Evolutionary conservation across 495 filamentous ascomycete genomes (phyloP).

Genomic region (Penicillium lagena): DNA sequence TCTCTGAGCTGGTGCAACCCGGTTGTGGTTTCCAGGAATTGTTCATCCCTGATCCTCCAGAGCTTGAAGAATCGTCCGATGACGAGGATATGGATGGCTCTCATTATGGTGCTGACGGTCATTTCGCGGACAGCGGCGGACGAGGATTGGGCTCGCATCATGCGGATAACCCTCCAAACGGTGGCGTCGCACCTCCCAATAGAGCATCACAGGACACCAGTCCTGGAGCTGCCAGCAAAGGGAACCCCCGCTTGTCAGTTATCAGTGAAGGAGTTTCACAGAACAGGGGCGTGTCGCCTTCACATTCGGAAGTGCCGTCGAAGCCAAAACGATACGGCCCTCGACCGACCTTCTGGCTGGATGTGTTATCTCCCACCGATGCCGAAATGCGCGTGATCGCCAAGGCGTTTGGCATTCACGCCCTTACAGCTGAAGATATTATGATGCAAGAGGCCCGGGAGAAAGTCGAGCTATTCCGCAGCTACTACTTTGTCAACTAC

Average conservation of each 20-base stretch:
- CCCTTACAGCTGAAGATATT: constrained; percentile 92
- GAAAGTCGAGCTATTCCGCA: constrained; percentile 93
- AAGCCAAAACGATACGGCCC: constrained; percentile 73
- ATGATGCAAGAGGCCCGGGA: constrained; percentile 94
- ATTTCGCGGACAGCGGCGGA: neutral
- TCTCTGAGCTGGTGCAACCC: constrained; percentile 83
- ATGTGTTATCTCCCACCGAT: constrained; percentile 84
- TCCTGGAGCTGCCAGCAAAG: constrained; percentile 1
- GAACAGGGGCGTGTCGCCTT: constrained; percentile 16
- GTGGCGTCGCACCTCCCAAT: neutral
- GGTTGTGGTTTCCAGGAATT: constrained; percentile 78
- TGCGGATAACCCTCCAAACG: neutral
- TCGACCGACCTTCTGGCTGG: constrained; percentile 92
- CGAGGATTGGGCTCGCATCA: neutral
- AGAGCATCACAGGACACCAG: neutral
- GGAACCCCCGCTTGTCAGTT: constrained; percentile 20
- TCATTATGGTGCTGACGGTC: constrained; percentile 3
- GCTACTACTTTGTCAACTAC: constrained; percentile 98
- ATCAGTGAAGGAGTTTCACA: constrained; percentile 30
- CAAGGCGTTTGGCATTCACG: constrained; percentile 91
- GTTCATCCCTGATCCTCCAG: constrained; percentile 69
- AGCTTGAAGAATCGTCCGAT: constrained; percentile 57
- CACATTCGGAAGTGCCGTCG: constrained; percentile 12
- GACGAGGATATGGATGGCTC: constrained; percentile 50
- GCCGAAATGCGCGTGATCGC: constrained; percentile 87